Percentiles rank a stretch among this genome's conserved stretches.
These are phyloP conservation scores for Leucosporidium yakuticum DNA, from an alignment of 768 basidiomycete genomes.

Conservation along the genomic window DNA sequence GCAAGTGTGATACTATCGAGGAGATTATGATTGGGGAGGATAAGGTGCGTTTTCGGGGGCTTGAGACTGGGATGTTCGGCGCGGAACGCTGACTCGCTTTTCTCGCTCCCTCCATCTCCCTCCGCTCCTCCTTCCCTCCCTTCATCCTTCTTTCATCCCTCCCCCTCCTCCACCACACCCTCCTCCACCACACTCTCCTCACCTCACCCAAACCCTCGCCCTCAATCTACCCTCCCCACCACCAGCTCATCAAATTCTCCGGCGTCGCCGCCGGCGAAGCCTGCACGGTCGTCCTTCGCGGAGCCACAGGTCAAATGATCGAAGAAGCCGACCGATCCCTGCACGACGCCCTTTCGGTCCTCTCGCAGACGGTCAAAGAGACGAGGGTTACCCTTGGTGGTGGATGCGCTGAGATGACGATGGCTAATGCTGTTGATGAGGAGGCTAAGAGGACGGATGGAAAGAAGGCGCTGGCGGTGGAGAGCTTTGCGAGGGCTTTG, in stretches of 20 bases:
- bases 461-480: slow-evolving; percentile 91
- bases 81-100: not conserved
- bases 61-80: not conserved
- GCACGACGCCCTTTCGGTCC: slow-evolving; percentile 92
- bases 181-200: not conserved
- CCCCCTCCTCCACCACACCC: not conserved
- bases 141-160: not conserved
- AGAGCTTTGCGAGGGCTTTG: slow-evolving; percentile 81
- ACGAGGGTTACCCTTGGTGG: slow-evolving; percentile 90
- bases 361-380: slow-evolving; percentile 97
- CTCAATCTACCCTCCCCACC: not conserved
- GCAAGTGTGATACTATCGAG: slow-evolving; percentile 88
- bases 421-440: slow-evolving; percentile 91
- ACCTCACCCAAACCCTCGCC: not conserved
- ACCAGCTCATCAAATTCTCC: slow-evolving; percentile 95
- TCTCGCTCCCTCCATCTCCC: too few species aligned
- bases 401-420: slow-evolving; percentile 96
- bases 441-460: slow-evolving; percentile 75
- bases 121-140: not conserved
- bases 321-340: slow-evolving; percentile 97
- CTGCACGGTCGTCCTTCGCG: slow-evolving; percentile 94
- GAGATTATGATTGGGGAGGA: slow-evolving; percentile 99
- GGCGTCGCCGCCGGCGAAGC: slow-evolving; percentile 96
- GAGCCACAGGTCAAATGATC: slow-evolving; percentile 97
- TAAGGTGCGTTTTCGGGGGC: slow-evolving; percentile 56